phyloP scores from a whole-genome alignment of 1,139 yeast genomes.

The Candida dubliniensis region DNA sequence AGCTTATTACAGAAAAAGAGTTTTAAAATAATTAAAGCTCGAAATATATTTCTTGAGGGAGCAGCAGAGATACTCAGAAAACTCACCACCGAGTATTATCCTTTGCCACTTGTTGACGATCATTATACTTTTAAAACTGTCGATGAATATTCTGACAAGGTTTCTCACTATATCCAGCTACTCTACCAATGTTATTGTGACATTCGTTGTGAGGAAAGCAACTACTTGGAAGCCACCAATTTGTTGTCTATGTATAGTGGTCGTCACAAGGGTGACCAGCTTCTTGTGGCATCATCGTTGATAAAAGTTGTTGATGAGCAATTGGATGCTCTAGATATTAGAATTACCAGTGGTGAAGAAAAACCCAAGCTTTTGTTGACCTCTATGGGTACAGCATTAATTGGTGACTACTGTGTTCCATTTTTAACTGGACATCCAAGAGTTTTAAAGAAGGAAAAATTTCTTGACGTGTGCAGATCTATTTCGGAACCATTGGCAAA shows the following conservation, averaged over 20 bases:
- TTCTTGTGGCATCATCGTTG: background rate
- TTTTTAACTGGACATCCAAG: background rate
- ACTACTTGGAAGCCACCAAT: conserved; percentile 13
- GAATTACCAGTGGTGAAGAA: background rate
- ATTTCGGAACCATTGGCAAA: background rate
- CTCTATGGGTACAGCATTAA: background rate
- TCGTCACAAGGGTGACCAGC: conserved; percentile 17
- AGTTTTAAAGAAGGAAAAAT: background rate
- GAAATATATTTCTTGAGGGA: conserved; percentile 4
- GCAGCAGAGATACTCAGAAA: background rate
- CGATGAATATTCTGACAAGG: conserved; percentile 1
- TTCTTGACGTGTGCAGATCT: background rate
- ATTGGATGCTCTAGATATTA: background rate
- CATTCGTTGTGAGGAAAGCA: background rate
- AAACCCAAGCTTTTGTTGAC: background rate
- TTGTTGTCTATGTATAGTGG: background rate
- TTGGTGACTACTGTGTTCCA: background rate
- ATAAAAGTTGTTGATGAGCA: background rate
- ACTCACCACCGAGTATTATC: background rate
- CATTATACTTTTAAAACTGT: conserved; percentile 1
- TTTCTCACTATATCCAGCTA: background rate
- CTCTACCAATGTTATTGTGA: background rate
- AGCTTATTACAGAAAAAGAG: conserved; percentile 9
- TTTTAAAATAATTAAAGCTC: conserved; percentile 4
- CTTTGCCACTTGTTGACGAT: background rate